Percentiles rank a stretch among this genome's conserved stretches.
Evolutionary conservation across 2,329 filamentous ascomycete genomes (phyloP).

Genomic region (Trichoderma harzianum): DNA sequence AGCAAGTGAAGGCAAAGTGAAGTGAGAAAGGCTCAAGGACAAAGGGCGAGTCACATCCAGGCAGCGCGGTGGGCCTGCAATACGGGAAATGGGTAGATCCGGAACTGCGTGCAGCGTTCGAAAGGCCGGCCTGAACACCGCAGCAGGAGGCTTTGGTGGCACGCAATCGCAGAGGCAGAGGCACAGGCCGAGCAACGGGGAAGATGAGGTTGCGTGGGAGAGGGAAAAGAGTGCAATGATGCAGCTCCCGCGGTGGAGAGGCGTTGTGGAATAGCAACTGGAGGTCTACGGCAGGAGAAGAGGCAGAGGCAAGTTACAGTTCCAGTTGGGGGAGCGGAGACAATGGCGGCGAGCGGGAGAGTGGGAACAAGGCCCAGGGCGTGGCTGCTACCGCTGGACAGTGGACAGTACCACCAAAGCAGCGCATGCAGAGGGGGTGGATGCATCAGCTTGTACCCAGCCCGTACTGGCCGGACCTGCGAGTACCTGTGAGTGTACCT

Average conservation of each 20-base stretch:
- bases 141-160: constrained; percentile 17
- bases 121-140: constrained; percentile 20
- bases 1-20: constrained; percentile 9
- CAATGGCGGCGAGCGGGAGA: constrained; percentile 30
- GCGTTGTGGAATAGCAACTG: background rate
- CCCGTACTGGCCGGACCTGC: background rate
- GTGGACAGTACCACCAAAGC: background rate
- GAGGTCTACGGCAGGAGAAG: constrained; percentile 5
- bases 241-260: constrained; percentile 26
- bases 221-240: constrained; percentile 22
- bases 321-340: constrained; percentile 32
- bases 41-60: constrained; percentile 23
- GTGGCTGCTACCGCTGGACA: background rate
- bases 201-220: constrained; percentile 18
- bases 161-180: constrained; percentile 15
- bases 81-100: constrained; percentile 20
- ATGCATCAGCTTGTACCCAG: background rate
- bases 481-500: background rate
- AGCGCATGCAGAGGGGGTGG: background rate
- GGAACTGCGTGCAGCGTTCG: constrained; percentile 21
- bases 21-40: background rate
- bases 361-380: constrained; percentile 22
- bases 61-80: constrained; percentile 24
- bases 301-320: constrained; percentile 24
- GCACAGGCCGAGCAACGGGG: background rate